These are phyloP conservation scores for Phialophora tarda DNA, from an alignment of 2,329 filamentous ascomycete genomes.

Conservation along the genomic window DNA sequence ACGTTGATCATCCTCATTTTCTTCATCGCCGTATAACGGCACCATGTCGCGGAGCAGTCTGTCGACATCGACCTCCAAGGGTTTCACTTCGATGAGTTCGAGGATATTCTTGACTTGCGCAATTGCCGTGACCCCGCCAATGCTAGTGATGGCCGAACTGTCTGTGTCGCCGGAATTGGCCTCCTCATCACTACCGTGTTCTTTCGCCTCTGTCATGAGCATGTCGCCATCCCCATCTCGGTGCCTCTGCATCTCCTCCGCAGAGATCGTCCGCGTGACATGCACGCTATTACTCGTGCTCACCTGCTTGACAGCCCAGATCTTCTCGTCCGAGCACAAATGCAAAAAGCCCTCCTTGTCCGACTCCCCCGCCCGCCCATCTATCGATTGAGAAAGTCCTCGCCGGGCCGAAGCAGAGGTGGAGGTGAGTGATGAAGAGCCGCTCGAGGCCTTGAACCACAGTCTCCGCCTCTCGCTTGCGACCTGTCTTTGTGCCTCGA, in stretches of 20 bases:
- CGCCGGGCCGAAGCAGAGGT: not conserved
- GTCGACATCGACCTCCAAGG: slow-evolving; percentile 21
- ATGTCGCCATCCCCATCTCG: slow-evolving; percentile 14
- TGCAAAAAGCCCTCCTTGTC: slow-evolving; percentile 45
- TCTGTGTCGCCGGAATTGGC: not conserved
- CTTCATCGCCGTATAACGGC: slow-evolving; percentile 4
- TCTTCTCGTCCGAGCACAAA: slow-evolving; percentile 63
- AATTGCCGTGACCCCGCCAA: slow-evolving; percentile 46
- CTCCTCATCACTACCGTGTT: not conserved
- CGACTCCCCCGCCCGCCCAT: not conserved
- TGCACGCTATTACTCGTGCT: slow-evolving; percentile 69
- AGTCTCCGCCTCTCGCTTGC: slow-evolving; percentile 47
- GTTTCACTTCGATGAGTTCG: slow-evolving; percentile 47
- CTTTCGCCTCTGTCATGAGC: slow-evolving; percentile 1
- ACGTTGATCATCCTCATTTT: slow-evolving; percentile 4
- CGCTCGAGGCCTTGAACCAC: slow-evolving; percentile 50
- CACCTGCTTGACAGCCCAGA: slow-evolving; percentile 67
- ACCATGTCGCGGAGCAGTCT: slow-evolving; percentile 15
- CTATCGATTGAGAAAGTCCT: slow-evolving; percentile 7
- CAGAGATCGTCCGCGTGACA: slow-evolving; percentile 48
- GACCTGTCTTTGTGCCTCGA: slow-evolving; percentile 54
- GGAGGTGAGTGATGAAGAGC: not conserved
- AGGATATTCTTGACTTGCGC: slow-evolving; percentile 54
- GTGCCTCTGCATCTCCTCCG: slow-evolving; percentile 6
- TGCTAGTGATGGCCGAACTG: not conserved